Conservation (phyloP, 371 early-diverging fungal genomes). For the Mucor irregularis region DNA sequence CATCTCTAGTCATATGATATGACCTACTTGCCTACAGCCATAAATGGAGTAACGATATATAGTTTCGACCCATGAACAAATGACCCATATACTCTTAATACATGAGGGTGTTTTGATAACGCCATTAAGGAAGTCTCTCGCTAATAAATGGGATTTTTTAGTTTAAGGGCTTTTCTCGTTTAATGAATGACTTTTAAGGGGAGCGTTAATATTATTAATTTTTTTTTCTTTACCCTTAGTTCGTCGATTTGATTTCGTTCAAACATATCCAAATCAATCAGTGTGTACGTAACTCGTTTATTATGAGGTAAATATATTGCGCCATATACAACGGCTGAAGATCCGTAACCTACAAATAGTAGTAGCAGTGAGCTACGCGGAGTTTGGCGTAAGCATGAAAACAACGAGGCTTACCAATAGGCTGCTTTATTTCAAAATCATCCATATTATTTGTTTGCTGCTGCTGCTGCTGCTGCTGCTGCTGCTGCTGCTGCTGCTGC, state of each 20-base stretch:
- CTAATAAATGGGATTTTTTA: slow-evolving; percentile 41
- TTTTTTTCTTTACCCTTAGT: slow-evolving; percentile 22
- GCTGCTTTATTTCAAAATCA: slow-evolving; percentile 33
- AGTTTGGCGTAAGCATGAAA: not conserved
- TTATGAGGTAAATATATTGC: slow-evolving; percentile 40
- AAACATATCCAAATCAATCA: slow-evolving; percentile 31
- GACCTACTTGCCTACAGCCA: slow-evolving; percentile 63
- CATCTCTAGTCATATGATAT: slow-evolving; percentile 12
- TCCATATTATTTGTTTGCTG: slow-evolving; percentile 24
- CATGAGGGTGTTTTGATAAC: slow-evolving; percentile 81
- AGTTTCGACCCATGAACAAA: slow-evolving; percentile 81
- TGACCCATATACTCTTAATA: slow-evolving; percentile 80
- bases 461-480: not conserved
- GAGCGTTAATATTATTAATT: not conserved
- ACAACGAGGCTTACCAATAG: slow-evolving; percentile 17
- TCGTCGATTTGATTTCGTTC: slow-evolving; percentile 38
- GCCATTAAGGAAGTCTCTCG: slow-evolving; percentile 87
- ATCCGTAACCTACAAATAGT: slow-evolving; percentile 68
- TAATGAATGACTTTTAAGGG: not conserved
- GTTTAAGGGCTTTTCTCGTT: not conserved
- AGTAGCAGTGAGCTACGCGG: not conserved
- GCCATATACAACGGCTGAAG: slow-evolving; percentile 79
- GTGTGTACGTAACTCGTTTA: slow-evolving; percentile 31
- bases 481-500: no score
- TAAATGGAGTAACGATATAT: slow-evolving; percentile 81